Evolutionary conservation across 495 filamentous ascomycete genomes (phyloP).

Genomic region (Aspergillus indologenus): DNA sequence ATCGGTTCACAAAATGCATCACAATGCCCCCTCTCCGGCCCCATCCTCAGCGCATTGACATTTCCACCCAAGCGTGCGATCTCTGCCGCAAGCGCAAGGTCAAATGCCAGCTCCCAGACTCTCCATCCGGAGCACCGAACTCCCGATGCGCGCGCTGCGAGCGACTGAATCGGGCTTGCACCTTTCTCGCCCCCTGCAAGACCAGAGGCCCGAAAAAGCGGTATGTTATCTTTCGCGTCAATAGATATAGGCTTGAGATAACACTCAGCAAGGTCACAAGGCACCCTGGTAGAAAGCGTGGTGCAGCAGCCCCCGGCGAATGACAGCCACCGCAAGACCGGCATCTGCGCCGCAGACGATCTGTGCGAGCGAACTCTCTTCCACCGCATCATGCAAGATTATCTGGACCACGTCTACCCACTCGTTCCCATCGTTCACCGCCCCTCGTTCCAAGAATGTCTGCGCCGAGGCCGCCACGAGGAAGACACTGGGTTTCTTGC

Average conservation of each 20-base stretch:
- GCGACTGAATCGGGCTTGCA: conserved; percentile 20
- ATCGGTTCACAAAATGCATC: neutral
- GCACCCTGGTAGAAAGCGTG: neutral
- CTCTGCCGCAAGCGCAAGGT: conserved; percentile 22
- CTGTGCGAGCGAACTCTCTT: conserved; percentile 22
- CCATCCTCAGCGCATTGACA: neutral
- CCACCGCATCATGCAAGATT: conserved; percentile 22
- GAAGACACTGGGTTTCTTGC: conserved; percentile 19
- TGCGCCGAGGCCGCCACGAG: conserved; percentile 14
- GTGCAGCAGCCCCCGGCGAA: neutral
- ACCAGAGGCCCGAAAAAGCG: conserved; percentile 20
- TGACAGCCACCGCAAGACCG: neutral
- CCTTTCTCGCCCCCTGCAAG: conserved; percentile 21
- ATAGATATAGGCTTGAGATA: no score
- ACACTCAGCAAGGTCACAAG: neutral
- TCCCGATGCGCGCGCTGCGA: conserved; percentile 17
- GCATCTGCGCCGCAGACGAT: conserved; percentile 15
- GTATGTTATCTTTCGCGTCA: conserved; percentile 8
- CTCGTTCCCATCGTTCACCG: conserved; percentile 25
- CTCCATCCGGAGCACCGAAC: neutral
- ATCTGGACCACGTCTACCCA: conserved; percentile 21
- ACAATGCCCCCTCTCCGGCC: neutral
- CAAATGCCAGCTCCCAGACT: conserved; percentile 15
- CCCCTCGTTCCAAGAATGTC: conserved; percentile 18
- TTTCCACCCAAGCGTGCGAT: conserved; percentile 14